Conservation (phyloP, 2,329 filamentous ascomycete genomes). For the Sarocladiaceae sp. region DNA sequence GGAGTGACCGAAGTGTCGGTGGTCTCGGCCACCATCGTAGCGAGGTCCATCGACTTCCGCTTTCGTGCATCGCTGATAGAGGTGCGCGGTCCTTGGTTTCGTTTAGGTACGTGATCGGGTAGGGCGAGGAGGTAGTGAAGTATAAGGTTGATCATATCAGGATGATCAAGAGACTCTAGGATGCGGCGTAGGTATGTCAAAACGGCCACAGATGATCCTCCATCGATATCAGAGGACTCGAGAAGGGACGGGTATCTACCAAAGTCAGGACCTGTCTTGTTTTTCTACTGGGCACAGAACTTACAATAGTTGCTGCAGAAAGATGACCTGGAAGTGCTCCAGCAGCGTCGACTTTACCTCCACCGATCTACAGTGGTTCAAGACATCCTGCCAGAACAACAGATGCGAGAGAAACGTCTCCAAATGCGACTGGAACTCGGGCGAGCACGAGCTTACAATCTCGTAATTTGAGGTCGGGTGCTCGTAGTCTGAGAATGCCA, state of each 20-base stretch:
- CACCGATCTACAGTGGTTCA: conserved; percentile 87
- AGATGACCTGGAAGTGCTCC: conserved; percentile 95
- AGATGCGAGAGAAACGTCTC: conserved; percentile 92
- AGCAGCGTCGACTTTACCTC: conserved; percentile 90
- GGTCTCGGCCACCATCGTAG: conserved; percentile 70
- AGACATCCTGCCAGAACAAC: conserved; percentile 95
- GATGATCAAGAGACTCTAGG: conserved; percentile 84
- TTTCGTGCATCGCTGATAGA: conserved; percentile 65
- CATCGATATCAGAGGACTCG: conserved; percentile 94
- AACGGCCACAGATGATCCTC: conserved; percentile 92
- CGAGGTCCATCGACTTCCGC: conserved; percentile 81
- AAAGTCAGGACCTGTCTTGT: conserved; percentile 12
- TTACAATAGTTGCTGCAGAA: conserved; percentile 86
- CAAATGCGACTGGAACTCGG: conserved; percentile 76
- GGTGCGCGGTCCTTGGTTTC: conserved; percentile 24
- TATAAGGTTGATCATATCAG: conserved; percentile 89
- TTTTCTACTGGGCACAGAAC: conserved; percentile 22
- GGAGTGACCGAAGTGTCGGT: conserved; percentile 68
- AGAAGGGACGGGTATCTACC: conserved; percentile 84
- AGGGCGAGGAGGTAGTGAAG: conserved; percentile 86
- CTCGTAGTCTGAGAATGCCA: conserved; percentile 84
- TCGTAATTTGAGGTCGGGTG: conserved; percentile 64
- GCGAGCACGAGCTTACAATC: conserved; percentile 66
- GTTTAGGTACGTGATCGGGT: conserved; percentile 42
- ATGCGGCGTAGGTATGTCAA: conserved; percentile 89